Base-by-base conservation (phyloP, 2,329 filamentous ascomycete genomes). In the Apiospora koreana region DNA sequence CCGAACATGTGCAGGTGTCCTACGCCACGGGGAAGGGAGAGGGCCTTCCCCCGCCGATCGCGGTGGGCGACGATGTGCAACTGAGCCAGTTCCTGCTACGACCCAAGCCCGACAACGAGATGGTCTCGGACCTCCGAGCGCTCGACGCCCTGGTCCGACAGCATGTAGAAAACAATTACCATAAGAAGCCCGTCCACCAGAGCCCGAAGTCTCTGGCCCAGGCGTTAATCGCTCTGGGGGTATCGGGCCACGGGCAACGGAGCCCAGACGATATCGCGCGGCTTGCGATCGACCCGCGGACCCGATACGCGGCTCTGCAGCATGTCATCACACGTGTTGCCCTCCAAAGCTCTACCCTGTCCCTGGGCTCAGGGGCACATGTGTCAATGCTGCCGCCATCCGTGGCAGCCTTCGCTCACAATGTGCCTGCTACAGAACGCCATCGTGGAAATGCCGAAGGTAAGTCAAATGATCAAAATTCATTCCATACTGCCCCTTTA, bases 111-210 rank as follows among this genome's bases (percentile, higher is more conserved):
- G 82, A 84, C 70, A 75, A 77, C 23, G 77, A 80, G 2, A 78
- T 84, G 12, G 71, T 72, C 3, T 64, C 71, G 5, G 81, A 82
- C 54, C 71, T 84, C 5, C 72, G 75, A 4, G 75, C 80, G 0
- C 69, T 84, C 2, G 75, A 76, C 1, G 74, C 79, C 7, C 77
- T 83, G 7, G 78, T 85, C 14, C 76, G 80, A 41, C 78, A 81
- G 46, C 83, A 85, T 70, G 80, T 83, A 46, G 79, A 84, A 69
- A 79, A 75, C 69, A 74, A 83, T 66, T 85, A 85, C 67, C 80
- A 82, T 68, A 65, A 73, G 0, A 70, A 77, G 0, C 75, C 76
- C 0, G 71, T 80, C 4, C 70, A 74, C 0, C 58, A 64, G 5
- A 75, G 73, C 69, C 12, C 68, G 0, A 69, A 70, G 16, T 62